These are phyloP conservation scores for Beauveria brongniartii DNA, from an alignment of 2,329 filamentous ascomycete genomes.

Conservation along the genomic window DNA sequence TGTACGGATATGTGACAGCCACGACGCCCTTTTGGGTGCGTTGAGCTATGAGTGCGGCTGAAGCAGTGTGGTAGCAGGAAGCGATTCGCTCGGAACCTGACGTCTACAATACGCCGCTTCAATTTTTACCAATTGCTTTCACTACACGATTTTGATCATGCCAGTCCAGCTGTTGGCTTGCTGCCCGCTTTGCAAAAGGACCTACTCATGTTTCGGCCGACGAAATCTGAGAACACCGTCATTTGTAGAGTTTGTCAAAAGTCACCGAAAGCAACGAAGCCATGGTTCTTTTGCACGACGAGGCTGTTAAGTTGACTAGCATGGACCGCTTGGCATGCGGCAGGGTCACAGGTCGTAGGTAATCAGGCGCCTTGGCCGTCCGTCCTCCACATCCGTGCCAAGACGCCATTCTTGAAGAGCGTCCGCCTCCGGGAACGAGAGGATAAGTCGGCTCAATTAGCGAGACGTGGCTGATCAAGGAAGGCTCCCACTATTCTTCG, in stretches of 20 bases:
- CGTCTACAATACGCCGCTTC: not conserved
- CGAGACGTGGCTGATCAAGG: not conserved
- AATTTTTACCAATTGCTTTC: too few relatives aligned
- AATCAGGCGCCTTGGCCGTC: not conserved
- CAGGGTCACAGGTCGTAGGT: not conserved
- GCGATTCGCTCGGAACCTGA: not conserved
- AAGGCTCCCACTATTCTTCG: not conserved
- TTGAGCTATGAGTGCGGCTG: not conserved
- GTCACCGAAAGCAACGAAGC: not conserved
- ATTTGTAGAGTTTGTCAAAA: not conserved
- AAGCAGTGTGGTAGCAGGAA: not conserved
- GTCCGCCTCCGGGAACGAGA: too few relatives aligned
- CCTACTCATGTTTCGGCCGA: not conserved
- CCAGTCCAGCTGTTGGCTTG: not conserved
- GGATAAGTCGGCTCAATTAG: not conserved
- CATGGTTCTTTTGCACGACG: not conserved
- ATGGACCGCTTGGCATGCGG: not conserved
- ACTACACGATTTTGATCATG: not conserved
- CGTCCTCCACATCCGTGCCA: slow-evolving; percentile 2
- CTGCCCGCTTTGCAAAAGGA: not conserved
- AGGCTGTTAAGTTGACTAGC: not conserved
- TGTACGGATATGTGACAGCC: not conserved
- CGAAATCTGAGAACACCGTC: too few relatives aligned
- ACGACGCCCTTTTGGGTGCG: not conserved
- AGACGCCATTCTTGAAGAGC: not conserved